Percentiles rank a stretch among this genome's conserved stretches.
Conservation (phyloP, 352 stramenopile genomes). For the Elongisporangium prolatum region DNA sequence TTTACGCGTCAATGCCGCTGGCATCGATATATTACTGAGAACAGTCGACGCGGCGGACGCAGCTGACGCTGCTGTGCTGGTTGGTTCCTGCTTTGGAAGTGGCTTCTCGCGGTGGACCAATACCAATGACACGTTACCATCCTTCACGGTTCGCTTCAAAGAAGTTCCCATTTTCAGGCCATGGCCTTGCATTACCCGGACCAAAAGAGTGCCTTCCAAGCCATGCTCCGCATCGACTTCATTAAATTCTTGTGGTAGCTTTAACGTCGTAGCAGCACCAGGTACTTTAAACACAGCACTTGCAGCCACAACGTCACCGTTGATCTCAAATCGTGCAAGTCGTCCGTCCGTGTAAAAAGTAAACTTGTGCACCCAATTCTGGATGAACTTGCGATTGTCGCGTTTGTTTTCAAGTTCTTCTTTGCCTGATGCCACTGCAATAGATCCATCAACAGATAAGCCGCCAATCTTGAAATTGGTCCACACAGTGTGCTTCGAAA, state of each 20-base stretch:
- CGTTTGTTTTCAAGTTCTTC: conserved; percentile 85
- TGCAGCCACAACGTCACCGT: conserved; percentile 80
- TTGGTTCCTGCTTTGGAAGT: conserved; percentile 25
- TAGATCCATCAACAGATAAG: conserved; percentile 76
- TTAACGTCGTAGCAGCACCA: conserved; percentile 77
- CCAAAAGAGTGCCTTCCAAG: conserved; percentile 56
- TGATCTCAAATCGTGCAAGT: conserved; percentile 86
- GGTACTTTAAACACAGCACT: conserved; percentile 86
- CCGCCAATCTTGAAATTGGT: conserved; percentile 86
- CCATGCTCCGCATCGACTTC: conserved; percentile 82
- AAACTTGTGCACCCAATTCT: conserved; percentile 91
- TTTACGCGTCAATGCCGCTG: conserved; percentile 56
- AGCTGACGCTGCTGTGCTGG: conserved; percentile 21
- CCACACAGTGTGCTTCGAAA: conserved; percentile 74
- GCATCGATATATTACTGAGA: conserved; percentile 63
- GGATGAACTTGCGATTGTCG: conserved; percentile 78
- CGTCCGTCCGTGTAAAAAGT: conserved; percentile 81
- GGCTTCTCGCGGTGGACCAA: conserved; percentile 63
- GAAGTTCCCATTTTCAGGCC: conserved; percentile 67
- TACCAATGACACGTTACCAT: conserved; percentile 48
- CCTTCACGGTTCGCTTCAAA: conserved; percentile 65
- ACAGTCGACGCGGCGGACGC: conserved; percentile 15
- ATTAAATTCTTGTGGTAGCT: conserved; percentile 86
- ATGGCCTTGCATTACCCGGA: conserved; percentile 80
- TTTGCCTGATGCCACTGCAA: conserved; percentile 79